phyloP scores from a whole-genome alignment of 371 early-diverging fungal genomes.

The Massospora cicadina region DNA sequence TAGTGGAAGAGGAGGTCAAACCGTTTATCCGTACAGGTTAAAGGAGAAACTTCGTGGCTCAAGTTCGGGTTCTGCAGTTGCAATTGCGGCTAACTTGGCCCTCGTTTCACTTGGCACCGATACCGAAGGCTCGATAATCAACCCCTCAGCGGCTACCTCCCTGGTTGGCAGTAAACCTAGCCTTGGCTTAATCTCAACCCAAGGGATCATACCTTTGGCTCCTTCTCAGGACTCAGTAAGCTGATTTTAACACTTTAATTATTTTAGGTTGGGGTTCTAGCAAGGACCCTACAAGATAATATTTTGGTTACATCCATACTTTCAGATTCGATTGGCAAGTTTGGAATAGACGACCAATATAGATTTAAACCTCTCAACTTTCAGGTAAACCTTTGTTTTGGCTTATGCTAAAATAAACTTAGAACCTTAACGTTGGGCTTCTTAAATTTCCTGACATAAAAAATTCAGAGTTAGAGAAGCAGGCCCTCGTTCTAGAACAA shows the following conservation, averaged over 20 bases:
- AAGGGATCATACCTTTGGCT: constrained; percentile 70
- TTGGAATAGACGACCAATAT: not conserved
- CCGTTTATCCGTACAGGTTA: constrained; percentile 12
- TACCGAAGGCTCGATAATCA: constrained; percentile 82
- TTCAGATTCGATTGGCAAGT: not conserved
- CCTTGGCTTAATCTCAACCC: constrained; percentile 69
- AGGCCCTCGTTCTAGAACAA: not conserved
- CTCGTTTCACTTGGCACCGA: constrained; percentile 68
- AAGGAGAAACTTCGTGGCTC: constrained; percentile 8
- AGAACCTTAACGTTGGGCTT: not conserved
- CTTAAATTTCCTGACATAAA: not conserved
- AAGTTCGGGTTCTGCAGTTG: constrained; percentile 65
- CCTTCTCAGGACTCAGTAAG: constrained; percentile 67
- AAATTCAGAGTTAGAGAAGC: not conserved
- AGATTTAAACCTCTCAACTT: not conserved
- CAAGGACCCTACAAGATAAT: constrained; percentile 3
- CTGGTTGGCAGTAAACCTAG: constrained; percentile 82
- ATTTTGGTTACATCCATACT: not conserved
- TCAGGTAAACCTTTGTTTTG: not conserved
- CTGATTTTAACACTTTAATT: not conserved
- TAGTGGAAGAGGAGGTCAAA: constrained; percentile 15
- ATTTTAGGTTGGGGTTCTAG: not conserved
- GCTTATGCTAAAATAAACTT: not conserved
- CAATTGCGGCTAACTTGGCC: constrained; percentile 62
- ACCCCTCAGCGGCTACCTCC: constrained; percentile 84